phyloP scores from a whole-genome alignment of 2,329 filamentous ascomycete species.

The Fusarium sulawesiense region DNA sequence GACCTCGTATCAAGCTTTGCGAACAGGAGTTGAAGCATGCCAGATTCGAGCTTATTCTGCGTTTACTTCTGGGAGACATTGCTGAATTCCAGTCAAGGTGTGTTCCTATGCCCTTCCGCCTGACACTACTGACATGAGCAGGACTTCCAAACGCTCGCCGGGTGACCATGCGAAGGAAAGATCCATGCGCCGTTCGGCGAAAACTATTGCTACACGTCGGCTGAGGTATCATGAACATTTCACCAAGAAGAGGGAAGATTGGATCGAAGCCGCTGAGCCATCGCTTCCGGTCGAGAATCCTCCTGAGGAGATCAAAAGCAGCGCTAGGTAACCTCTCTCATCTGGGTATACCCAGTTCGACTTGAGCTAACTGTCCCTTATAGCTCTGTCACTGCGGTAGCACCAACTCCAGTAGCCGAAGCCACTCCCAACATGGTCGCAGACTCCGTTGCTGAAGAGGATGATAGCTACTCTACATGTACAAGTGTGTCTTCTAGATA shows the following conservation, averaged over 20 bases:
- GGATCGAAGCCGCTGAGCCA: rapidly evolving
- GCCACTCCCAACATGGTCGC: background rate
- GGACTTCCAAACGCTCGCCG: background rate
- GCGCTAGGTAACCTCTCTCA: background rate
- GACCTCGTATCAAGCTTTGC: background rate
- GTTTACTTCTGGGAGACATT: slow-evolving; percentile 6
- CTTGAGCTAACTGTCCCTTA: background rate
- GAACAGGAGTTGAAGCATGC: background rate
- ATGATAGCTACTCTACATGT: background rate
- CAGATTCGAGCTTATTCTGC: slow-evolving; percentile 12
- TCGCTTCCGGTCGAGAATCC: rapidly evolving
- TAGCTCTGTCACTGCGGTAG: background rate
- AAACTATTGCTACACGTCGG: background rate
- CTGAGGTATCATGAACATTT: background rate
- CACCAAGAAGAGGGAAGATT: rapidly evolving
- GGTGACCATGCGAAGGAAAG: background rate
- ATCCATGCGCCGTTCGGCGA: background rate
- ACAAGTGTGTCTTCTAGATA: background rate
- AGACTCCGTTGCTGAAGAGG: background rate
- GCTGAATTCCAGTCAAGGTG: slow-evolving; percentile 5
- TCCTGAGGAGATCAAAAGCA: rapidly evolving
- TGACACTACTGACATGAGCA: rapidly evolving
- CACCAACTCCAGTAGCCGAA: background rate
- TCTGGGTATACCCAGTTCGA: rapidly evolving
- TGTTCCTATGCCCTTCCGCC: rapidly evolving